Base-by-base conservation (phyloP, 495 filamentous ascomycete species). In the Elasticomyces elasticus region DNA sequence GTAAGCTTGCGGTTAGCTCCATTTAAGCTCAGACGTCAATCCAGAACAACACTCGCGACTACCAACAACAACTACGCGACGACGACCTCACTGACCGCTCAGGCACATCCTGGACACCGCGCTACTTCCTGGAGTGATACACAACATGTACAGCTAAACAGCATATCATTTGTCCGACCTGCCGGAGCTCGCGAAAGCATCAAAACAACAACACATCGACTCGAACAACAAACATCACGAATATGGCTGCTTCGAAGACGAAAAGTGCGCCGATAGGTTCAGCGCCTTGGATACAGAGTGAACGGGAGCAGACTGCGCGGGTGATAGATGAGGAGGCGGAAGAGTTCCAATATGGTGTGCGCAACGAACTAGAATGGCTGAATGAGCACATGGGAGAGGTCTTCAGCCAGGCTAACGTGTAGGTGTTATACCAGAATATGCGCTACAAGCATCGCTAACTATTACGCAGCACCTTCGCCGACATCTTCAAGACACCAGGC, bases 401-500 rank as follows among this genome's bases (percentile, higher is more conserved):
- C 13, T 51, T 62, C 31, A 50, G 42, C 30, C 89, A 95, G 57
- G 89, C 94, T 67, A 89, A 95, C 64, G 79, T 86, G 47, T 97
- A 85, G 69, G 83, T 87, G 11, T 9, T n/a, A 3, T 11, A 1
- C 17, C 5, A n/a, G n/a, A n/a, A n/a, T n/a, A n/a, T n/a, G n/a
- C n/a, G n/a, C n/a, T n/a, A n/a, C n/a, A n/a, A n/a, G n/a, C n/a
- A n/a, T n/a, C n/a, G n/a, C n/a, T n/a, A n/a, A n/a, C 35, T 40
- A 5, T 2, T 17, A 5, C 20, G 28, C 61, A 90, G 86, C 45
- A 90, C 89, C 66, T 82, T 97, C 50, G 77, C 87, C 26, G 94
- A 97, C 58, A 79, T 90, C 1, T 95, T 97, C 72, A 98, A 98
- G 63, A 97, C 92, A 4, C 92, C 92, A 1, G 91, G 89, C 22